phyloP scores from a whole-genome alignment of 139 green algal species.

The Yamagishiella unicocca region DNA sequence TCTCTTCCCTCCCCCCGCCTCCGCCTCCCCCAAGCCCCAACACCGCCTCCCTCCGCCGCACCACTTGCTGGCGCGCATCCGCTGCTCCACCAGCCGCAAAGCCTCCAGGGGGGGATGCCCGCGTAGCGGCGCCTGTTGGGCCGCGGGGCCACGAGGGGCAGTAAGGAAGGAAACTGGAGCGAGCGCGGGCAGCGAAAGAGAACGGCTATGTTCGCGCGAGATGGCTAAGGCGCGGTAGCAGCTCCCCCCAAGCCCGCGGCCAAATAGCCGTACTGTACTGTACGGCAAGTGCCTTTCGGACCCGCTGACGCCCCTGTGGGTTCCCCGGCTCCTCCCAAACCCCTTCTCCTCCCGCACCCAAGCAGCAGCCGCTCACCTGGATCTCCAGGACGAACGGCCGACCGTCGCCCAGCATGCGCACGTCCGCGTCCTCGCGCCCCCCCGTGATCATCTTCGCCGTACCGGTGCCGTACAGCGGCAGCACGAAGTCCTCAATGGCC shows the following conservation, averaged over 20 bases:
- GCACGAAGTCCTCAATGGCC: slow-evolving; percentile 58
- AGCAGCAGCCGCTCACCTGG: slow-evolving; percentile 5
- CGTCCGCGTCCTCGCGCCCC: slow-evolving; percentile 91
- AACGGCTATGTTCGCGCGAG: too few relatives aligned
- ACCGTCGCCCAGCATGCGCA: slow-evolving; percentile 89
- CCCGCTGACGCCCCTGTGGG: too few relatives aligned
- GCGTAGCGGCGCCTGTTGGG: slow-evolving; percentile 56
- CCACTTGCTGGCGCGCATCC: slow-evolving; percentile 30
- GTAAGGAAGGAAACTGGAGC: neutral
- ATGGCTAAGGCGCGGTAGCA: too few relatives aligned
- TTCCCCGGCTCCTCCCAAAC: too few relatives aligned
- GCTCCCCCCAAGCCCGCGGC: too few relatives aligned
- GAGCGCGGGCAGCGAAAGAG: too few relatives aligned
- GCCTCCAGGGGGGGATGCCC: slow-evolving; percentile 20
- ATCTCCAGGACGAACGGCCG: slow-evolving; percentile 89
- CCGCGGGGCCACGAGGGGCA: neutral
- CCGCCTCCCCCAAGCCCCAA: neutral
- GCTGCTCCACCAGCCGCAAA: slow-evolving; percentile 38
- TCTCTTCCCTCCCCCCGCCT: neutral
- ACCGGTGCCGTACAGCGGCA: slow-evolving; percentile 39
- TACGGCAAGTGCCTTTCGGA: too few relatives aligned
- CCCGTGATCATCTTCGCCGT: slow-evolving; percentile 50
- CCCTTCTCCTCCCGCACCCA: too few relatives aligned
- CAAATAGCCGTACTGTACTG: too few relatives aligned
- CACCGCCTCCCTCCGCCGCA: too few relatives aligned